Evolutionary conservation across 306 rosid genomes (phyloP).

Genomic region (Vachellia collinsii): DNA sequence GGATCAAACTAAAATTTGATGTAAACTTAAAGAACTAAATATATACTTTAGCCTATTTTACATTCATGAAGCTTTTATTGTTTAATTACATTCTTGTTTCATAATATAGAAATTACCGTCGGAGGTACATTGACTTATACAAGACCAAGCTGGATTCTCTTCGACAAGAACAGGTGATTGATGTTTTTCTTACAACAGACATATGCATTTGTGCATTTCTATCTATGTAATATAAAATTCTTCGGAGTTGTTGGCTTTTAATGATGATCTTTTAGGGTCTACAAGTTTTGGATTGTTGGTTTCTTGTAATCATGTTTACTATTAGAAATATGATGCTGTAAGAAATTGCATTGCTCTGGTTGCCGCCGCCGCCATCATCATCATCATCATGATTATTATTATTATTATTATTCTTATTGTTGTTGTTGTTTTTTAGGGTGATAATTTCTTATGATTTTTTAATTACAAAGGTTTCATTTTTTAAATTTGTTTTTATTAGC

Average conservation of each 20-base stretch:
- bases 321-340: background rate
- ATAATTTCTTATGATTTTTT: background rate
- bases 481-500: constrained; percentile 53
- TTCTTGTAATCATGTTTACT: constrained; percentile 6
- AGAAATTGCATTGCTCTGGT: background rate
- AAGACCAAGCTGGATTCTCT: constrained; percentile 82
- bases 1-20: no score
- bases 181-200: constrained; percentile 2
- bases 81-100: constrained; percentile 31
- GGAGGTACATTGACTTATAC: constrained; percentile 74
- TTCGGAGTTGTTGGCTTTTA: constrained; percentile 14
- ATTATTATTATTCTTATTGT: no score
- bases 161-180: constrained; percentile 76
- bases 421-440: no score
- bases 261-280: constrained; percentile 16
- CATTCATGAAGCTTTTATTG: constrained; percentile 11
- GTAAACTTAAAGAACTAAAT: no score
- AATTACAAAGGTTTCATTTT: background rate
- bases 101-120: constrained; percentile 72
- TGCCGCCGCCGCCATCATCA: no score
- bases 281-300: constrained; percentile 9
- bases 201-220: background rate
- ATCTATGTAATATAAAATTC: constrained; percentile 8
- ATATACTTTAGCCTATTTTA: background rate
- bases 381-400: no score